A percentile compares a stretch with the other conserved stretches of the same genome.
These are phyloP conservation scores for Magnusiomyces suaveolens DNA, from an alignment of 1,139 yeast species.

Conservation along the genomic window DNA sequence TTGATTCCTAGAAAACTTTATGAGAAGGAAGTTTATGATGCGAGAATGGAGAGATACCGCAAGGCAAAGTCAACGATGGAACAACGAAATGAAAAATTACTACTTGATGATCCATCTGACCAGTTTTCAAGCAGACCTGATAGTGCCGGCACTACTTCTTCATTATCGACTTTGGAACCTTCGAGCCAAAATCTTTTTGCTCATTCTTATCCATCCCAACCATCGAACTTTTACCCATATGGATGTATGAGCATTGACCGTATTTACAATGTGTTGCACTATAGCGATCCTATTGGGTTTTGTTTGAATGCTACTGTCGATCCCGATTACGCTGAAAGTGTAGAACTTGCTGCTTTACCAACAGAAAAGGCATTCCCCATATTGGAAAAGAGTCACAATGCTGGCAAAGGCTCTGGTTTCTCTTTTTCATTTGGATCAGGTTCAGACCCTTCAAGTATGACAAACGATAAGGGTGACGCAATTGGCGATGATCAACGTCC, in stretches of 20 bases:
- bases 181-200: not conserved
- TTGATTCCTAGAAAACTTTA: constrained; percentile 24
- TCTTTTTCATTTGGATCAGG: not conserved
- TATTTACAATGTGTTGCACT: constrained; percentile 34
- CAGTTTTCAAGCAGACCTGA: not conserved
- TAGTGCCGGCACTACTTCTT: not conserved
- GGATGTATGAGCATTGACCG: constrained; percentile 36
- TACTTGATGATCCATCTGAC: constrained; percentile 1
- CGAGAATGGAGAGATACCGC: not conserved
- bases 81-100: not conserved
- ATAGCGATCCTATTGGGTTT: constrained; percentile 36
- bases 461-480: not conserved
- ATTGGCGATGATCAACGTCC: constrained; percentile 5
- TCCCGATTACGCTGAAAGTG: constrained; percentile 22
- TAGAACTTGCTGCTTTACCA: constrained; percentile 27
- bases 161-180: not conserved
- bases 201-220: not conserved
- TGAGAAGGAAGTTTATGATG: constrained; percentile 14
- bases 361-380: constrained; percentile 21
- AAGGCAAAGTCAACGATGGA: constrained; percentile 4
- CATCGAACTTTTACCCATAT: constrained; percentile 18
- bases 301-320: constrained; percentile 35
- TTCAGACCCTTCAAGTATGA: not conserved
- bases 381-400: constrained; percentile 7
- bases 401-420: not conserved